Base-by-base conservation (phyloP, 495 filamentous ascomycete genomes). In the Cenococcum geophilum region DNA sequence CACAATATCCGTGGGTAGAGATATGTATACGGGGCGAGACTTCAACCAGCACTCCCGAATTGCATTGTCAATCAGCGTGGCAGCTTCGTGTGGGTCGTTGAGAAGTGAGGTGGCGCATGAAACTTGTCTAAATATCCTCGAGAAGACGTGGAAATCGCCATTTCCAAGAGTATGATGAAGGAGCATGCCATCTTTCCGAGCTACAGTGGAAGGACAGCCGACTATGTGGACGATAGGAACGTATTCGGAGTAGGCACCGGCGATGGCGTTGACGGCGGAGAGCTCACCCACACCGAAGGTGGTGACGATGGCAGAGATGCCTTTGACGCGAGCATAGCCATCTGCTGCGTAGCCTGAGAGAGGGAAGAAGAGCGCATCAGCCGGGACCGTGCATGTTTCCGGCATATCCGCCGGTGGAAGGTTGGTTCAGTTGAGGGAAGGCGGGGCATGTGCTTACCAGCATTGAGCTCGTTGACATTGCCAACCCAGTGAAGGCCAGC, bases 111-210 rank as follows among this genome's bases (percentile, higher is more conserved):
- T 76, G 34, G 83, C 80, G 70, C 85, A 88, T 5, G 89, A 86
- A 62, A 96, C 85, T 22, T 81, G 74, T 14, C 76, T 75, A 69
- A 78, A 86, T 87, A 97, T 96, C 61, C 85, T 80, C 63, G 82
- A 77, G 69, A 93, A 96, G n/a, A 88, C 89, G 58, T 87, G 83
- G 73, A 88, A 93, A 70, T 93, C 86, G 32, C 92, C 92, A 69
- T 96, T 93, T 35, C 91, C 92, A 14, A 97, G 84, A 0, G 92
- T 95, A 74, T 97, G 92, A 71, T 97, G 92, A 12, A 97, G 78
- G n/a, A 95, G 76, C 71, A 85, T 78, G 65, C 82, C 82, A 61
- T 80, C 75, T 53, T 74, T 76, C 68, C 87, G 84, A 5, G 81
- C 79, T 47, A 77, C 69, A 34, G 79, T 87, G 6, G 79, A 78